These are phyloP conservation scores for Clarkia xantiana DNA, from an alignment of 345 rosid genomes.

Conservation along the genomic window DNA sequence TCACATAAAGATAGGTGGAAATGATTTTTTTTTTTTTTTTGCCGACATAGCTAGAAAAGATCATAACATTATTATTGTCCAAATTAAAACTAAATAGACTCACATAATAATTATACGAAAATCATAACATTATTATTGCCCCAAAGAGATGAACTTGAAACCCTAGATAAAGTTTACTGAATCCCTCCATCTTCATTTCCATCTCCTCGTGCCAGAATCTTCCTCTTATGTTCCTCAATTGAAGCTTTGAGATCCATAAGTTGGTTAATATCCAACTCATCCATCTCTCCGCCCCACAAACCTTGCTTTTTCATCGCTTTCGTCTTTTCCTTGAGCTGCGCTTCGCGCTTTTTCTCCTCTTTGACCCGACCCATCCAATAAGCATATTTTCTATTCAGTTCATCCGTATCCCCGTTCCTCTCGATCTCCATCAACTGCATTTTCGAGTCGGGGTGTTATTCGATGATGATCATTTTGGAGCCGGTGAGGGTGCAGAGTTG, in stretches of 20 bases:
- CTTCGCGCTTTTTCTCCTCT: constrained; percentile 16
- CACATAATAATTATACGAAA: too few relatives aligned
- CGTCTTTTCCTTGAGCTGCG: constrained; percentile 8
- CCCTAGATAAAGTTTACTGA: too few relatives aligned
- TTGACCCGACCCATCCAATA: constrained; percentile 13
- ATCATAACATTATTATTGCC: too few relatives aligned
- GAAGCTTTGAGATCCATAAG: constrained; percentile 15
- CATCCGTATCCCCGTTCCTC: constrained; percentile 10
- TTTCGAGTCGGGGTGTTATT: too few relatives aligned
- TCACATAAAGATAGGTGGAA: too few relatives aligned
- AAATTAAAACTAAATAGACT: too few relatives aligned
- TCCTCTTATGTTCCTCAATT: constrained; percentile 16
- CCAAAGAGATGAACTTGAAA: too few relatives aligned
- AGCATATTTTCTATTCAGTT: constrained; percentile 17
- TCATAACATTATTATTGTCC: too few relatives aligned
- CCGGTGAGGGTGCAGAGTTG: constrained; percentile 42
- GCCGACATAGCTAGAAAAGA: too few relatives aligned
- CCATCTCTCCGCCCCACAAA: constrained; percentile 22
- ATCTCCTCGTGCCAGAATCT: constrained; percentile 3
- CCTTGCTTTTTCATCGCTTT: constrained; percentile 6
- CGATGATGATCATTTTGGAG: constrained; percentile 21
- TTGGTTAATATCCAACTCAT: constrained; percentile 11
- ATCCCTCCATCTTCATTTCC: too few relatives aligned
- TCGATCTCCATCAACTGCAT: constrained; percentile 17
- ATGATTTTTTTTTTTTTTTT: too few relatives aligned